Evolutionary conservation across 805 yeast genomes (phyloP), one percentile per base, ranked within the genome.

Genomic region (Candida boleticola): DNA sequence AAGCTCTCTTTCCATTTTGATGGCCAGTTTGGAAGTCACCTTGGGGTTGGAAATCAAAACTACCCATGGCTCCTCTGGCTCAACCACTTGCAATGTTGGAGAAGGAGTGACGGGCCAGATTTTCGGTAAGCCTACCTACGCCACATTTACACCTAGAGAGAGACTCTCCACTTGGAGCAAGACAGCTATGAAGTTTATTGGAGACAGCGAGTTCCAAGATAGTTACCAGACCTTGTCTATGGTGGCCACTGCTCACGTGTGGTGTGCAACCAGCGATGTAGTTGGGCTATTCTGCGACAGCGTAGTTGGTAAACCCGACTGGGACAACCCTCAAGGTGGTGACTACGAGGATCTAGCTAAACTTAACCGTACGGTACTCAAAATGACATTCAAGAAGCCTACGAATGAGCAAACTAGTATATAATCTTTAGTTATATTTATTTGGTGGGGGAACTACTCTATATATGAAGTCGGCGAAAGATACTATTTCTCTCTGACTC

Each of bases 241-340:
- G 4, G 14, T 51, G 26, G 41, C 42, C 7, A 29, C 37, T 18
- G 44, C 41, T 11, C 20, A 52, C 37, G 39, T 47, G 2, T 51
- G 45, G 5, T 58, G 63, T 52, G 58, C 54, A 5, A 55, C 60
- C 17, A 48, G 45, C 41, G 61, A 58, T 23, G 46, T 50, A 3
- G 57, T 55, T 17, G 44, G 46, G 19, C 45, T 58, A 36, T 50
- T 47, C 29, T 58, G 63, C 36, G 48, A 45, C 18, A 44, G 37
- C 14, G 47, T 40, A 17, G 21, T 55, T 17, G 61, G 61, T 9
- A 42, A 39, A 23, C 49, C 53, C 4, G 43, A 57, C 26, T 57
- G 57, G 53, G 45, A 47, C 2, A 34, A 45, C 19, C 61, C 61
- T 1, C 34, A 51, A n/a, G 53, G 53, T 4, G 27, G 47, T 11